These are phyloP conservation scores for Monosporascus sp. DNA, from an alignment of 2,329 filamentous ascomycete species.

Conservation along the genomic window DNA sequence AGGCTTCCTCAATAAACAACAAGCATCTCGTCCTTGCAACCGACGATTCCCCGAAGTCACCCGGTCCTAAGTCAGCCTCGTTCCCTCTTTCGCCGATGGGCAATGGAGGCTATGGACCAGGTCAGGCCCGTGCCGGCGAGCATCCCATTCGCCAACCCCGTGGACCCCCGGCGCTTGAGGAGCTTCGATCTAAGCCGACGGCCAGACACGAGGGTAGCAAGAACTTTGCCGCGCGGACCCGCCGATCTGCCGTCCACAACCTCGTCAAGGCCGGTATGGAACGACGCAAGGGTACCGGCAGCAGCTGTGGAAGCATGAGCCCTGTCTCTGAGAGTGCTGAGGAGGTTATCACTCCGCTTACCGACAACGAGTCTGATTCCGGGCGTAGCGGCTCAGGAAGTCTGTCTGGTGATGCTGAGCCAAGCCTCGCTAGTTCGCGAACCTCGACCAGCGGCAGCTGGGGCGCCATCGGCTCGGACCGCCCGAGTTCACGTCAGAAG, in stretches of 20 bases:
- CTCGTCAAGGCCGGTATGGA: conserved; percentile 85
- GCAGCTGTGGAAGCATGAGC: conserved; percentile 72
- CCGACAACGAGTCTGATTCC: conserved; percentile 70
- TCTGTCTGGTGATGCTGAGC: conserved; percentile 66
- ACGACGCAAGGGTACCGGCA: conserved; percentile 71
- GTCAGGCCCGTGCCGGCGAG: conserved; percentile 87
- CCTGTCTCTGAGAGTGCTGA: conserved; percentile 79
- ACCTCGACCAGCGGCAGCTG: conserved; percentile 67
- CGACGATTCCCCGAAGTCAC: conserved; percentile 47
- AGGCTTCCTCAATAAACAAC: conserved; percentile 69
- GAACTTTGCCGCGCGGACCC: conserved; percentile 92
- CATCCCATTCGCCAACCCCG: conserved; percentile 91
- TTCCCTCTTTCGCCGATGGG: conserved; percentile 71
- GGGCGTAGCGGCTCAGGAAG: conserved; percentile 73
- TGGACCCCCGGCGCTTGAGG: conserved; percentile 85
- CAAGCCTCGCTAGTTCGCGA: conserved; percentile 67
- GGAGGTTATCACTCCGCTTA: conserved; percentile 60
- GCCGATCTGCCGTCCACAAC: conserved; percentile 86
- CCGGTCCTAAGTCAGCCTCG: conserved; percentile 70
- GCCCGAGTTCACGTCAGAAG: conserved; percentile 68
- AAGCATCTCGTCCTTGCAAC: conserved; percentile 44
- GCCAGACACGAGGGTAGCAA: conserved; percentile 92
- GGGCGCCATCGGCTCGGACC: conserved; percentile 82
- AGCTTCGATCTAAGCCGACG: conserved; percentile 83
- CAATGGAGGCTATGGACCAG: conserved; percentile 84